Conservation (phyloP, 306 rosid genomes). For the Malus sylvestris region DNA sequence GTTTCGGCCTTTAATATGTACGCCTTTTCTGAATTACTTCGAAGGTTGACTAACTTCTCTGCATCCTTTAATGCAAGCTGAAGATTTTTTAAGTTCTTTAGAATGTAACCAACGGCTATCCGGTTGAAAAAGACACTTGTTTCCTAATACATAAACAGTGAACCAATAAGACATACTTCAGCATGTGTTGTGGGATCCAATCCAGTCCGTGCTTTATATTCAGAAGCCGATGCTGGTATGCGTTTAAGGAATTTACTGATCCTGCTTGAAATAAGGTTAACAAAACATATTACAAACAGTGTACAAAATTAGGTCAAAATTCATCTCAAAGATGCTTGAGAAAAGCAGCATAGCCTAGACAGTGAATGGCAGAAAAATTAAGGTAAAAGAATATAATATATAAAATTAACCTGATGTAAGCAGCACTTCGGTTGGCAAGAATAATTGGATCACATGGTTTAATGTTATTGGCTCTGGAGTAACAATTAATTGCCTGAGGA, state of each 20-base stretch:
- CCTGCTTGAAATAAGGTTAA: slow-evolving; percentile 44
- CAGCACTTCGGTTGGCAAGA: slow-evolving; percentile 71
- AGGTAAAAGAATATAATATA: not conserved
- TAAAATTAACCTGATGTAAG: slow-evolving; percentile 69
- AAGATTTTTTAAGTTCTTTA: slow-evolving; percentile 16
- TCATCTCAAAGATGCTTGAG: not conserved
- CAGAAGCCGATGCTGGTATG: slow-evolving; percentile 76
- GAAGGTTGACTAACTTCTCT: slow-evolving; percentile 54
- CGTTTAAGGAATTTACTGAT: slow-evolving; percentile 54
- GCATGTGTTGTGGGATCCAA: slow-evolving; percentile 95
- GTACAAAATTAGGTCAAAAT: slow-evolving; percentile 18
- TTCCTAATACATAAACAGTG: slow-evolving; percentile 14
- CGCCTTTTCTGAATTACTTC: slow-evolving; percentile 49
- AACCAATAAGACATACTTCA: slow-evolving; percentile 49
- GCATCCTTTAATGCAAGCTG: slow-evolving; percentile 98
- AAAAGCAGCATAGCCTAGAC: not conserved
- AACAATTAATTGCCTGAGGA: slow-evolving; percentile 73
- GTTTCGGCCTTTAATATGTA: slow-evolving; percentile 72
- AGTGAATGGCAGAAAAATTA: not conserved
- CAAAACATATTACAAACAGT: slow-evolving; percentile 12
- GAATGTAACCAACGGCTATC: not conserved
- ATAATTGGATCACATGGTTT: slow-evolving; percentile 73
- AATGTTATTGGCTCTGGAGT: slow-evolving; percentile 75
- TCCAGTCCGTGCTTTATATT: slow-evolving; percentile 72
- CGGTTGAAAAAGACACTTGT: slow-evolving; percentile 13